Conservation (phyloP, 1,284 basidiomycete genomes). For the Leccinum subrobustum region DNA sequence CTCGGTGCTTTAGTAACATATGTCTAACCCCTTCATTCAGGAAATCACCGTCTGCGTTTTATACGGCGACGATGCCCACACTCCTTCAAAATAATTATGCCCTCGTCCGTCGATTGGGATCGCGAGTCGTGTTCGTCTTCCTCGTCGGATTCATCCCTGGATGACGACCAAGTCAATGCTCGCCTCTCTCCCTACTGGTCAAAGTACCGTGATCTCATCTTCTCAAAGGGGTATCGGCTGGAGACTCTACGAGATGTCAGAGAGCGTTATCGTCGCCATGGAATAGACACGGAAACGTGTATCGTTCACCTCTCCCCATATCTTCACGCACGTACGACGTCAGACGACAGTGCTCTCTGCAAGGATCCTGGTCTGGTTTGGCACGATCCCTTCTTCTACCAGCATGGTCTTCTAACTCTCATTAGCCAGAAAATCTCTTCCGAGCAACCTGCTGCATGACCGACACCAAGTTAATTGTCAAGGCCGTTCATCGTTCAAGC, state of each 20-base stretch:
- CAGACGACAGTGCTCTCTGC: conserved; percentile 60
- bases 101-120: conserved; percentile 31
- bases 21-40: conserved; percentile 1
- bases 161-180: conserved; percentile 61
- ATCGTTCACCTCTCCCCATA: conserved; percentile 37
- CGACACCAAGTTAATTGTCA: conserved; percentile 56
- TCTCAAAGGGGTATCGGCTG: conserved; percentile 54
- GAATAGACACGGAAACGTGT: conserved; percentile 1
- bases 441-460: conserved; percentile 55
- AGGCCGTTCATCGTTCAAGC: conserved; percentile 62
- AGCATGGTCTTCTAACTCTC: conserved; percentile 8
- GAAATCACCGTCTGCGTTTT: conserved; percentile 1
- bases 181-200: conserved; percentile 63
- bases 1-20: neutral
- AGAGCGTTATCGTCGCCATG: conserved; percentile 27
- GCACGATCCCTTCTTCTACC: conserved; percentile 1
- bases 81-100: conserved; percentile 15
- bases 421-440: conserved; percentile 68
- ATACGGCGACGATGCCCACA: conserved; percentile 5
- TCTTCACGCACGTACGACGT: conserved; percentile 33
- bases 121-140: conserved; percentile 35
- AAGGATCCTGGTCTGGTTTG: conserved; percentile 67
- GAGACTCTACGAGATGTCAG: conserved; percentile 67
- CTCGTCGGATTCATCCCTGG: conserved; percentile 49
- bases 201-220: conserved; percentile 48